phyloP scores from a whole-genome alignment of 331 rosid genomes.

The Cydonia oblonga region DNA sequence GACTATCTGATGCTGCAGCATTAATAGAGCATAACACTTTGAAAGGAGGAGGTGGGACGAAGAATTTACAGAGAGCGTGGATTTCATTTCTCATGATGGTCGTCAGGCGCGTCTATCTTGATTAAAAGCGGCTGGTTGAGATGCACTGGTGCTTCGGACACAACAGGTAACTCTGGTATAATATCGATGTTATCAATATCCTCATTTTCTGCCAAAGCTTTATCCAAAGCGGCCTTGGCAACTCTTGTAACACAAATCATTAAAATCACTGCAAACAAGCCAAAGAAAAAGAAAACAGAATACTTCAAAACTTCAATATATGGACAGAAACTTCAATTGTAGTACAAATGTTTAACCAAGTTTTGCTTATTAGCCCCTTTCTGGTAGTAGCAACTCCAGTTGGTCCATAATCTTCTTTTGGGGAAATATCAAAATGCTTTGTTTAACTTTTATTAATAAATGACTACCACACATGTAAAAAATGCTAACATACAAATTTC shows the following conservation, averaged over 20 bases:
- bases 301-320: background rate
- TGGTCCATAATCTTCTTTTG: background rate
- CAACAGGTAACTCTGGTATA: slow-evolving; percentile 38
- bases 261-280: slow-evolving; percentile 58
- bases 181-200: slow-evolving; percentile 33
- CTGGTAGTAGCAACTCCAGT: background rate
- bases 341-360: background rate
- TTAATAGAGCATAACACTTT: slow-evolving; percentile 1
- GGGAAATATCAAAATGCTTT: background rate
- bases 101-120: slow-evolving; percentile 49
- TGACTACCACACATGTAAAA: background rate
- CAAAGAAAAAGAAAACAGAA: slow-evolving; percentile 1
- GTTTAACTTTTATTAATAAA: background rate
- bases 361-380: background rate
- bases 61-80: slow-evolving; percentile 40
- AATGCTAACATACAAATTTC: background rate
- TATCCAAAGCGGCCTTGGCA: slow-evolving; percentile 79
- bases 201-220: slow-evolving; percentile 76
- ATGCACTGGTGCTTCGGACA: slow-evolving; percentile 35
- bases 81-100: slow-evolving; percentile 44
- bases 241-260: slow-evolving; percentile 67
- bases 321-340: background rate
- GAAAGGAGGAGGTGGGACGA: slow-evolving; percentile 16
- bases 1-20: background rate
- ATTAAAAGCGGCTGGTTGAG: slow-evolving; percentile 74